Evolutionary conservation across 805 yeast genomes (phyloP), one percentile per base, ranked within the genome.

Genomic region (Wickerhamiella allomyrinae): DNA sequence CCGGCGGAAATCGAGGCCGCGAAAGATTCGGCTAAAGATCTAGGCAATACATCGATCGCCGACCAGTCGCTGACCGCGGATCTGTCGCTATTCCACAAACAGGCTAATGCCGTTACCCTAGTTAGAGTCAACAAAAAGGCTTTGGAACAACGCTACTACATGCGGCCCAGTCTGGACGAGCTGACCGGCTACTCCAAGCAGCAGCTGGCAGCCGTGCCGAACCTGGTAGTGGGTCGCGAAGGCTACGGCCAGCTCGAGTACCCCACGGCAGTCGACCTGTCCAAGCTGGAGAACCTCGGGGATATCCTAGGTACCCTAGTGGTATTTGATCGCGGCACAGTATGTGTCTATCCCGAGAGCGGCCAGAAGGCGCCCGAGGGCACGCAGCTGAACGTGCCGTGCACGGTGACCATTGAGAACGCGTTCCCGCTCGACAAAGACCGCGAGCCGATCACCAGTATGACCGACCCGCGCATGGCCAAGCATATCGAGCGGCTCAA

Each of bases 311-410:
- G 84, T n/a, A 70, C 69, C 15, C 52, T 81, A 3, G 71, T 85
- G 27, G 62, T 69, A 1, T 77, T 87, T 53, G 71, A 69, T n/a
- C 65, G 70, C 19, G 73, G 74, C 46, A 64, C 71, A 5, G 78
- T 81, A 52, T 62, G 70, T 2, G 74, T 83, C 1, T 85, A 83
- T 58, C 91, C 93, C 1, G 77, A 80, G 42, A 73, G 70, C 14
- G 60, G 62, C 5, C 55, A 57, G 11, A 73, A 68, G 48, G 83
- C 86, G 13, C 63, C 65, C 0, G 63, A 65, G 37, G 94, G 94
- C 3, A 81, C 77, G 47, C 94, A 91, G 0, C 67, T 86, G 43
- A 86, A 87, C 55, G 61, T 77, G 33, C 79, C 84, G 2, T 80
- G 83, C 2, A 71, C 70, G 45, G 72, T 84, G 35, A 73, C 89